These are phyloP conservation scores for Pythium dissotocum DNA, from an alignment of 352 stramenopile species.

Conservation along the genomic window DNA sequence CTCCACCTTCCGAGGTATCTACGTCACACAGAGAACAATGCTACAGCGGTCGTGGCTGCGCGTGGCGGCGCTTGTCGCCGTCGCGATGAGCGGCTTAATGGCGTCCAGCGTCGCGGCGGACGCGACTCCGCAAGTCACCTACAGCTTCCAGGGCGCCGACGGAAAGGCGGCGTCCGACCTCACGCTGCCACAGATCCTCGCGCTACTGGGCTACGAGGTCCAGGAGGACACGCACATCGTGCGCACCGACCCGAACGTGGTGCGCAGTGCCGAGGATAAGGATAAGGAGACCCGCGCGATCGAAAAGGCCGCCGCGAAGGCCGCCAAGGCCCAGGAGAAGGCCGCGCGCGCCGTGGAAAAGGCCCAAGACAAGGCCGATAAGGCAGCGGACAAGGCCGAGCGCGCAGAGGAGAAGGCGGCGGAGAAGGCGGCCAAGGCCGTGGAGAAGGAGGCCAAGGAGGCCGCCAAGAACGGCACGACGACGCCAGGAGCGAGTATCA, in stretches of 20 bases:
- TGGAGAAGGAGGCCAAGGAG: slow-evolving; percentile 11
- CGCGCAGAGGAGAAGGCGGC: slow-evolving; percentile 14
- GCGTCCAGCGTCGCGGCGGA: not conserved
- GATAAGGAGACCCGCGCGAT: slow-evolving; percentile 19
- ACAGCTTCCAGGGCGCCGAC: slow-evolving; percentile 15
- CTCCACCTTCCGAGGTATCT: not conserved
- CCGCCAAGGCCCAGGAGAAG: not conserved
- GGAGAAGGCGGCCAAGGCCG: slow-evolving; percentile 11
- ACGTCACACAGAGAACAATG: not conserved
- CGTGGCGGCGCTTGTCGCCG: not conserved
- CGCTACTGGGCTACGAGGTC: slow-evolving; percentile 21
- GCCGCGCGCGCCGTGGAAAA: slow-evolving; percentile 1
- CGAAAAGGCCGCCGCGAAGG: slow-evolving; percentile 10
- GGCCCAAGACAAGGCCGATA: slow-evolving; percentile 13
- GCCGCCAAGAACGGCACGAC: slow-evolving; percentile 12
- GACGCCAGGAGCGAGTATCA: not conserved
- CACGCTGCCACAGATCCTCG: slow-evolving; percentile 24
- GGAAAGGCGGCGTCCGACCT: slow-evolving; percentile 11
- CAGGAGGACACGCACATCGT: slow-evolving; percentile 15
- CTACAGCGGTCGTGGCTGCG: not conserved
- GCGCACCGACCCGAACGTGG: slow-evolving; percentile 12
- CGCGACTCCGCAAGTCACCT: slow-evolving; percentile 1
- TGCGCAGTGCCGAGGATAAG: slow-evolving; percentile 8
- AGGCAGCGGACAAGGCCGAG: slow-evolving; percentile 19
- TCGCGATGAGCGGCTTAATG: not conserved